These are phyloP conservation scores for Climacium dendroides DNA, from an alignment of 225 moss, liverwort and hornwort genomes.

Conservation along the genomic window DNA sequence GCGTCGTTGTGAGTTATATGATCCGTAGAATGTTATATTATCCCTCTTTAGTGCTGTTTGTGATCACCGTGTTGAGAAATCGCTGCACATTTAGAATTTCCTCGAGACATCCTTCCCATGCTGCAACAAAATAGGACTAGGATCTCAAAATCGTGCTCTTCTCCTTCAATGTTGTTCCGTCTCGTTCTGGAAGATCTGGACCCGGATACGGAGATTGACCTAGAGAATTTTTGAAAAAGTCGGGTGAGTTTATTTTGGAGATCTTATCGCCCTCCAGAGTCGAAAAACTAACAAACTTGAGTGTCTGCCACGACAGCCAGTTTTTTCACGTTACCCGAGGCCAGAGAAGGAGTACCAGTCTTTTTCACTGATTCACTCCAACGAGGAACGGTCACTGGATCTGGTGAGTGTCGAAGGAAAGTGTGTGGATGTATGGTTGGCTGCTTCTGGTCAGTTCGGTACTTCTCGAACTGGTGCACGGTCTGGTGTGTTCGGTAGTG, in stretches of 20 bases:
- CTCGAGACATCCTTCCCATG: not conserved
- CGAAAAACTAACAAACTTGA: not conserved
- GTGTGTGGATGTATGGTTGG: not conserved
- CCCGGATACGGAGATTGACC: not conserved
- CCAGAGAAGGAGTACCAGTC: constrained; percentile 93
- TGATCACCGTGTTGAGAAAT: not conserved
- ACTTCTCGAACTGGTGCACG: not conserved
- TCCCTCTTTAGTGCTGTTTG: not conserved
- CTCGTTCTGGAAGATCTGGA: not conserved
- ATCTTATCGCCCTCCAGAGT: not conserved
- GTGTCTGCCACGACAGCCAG: constrained; percentile 30
- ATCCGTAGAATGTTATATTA: not conserved
- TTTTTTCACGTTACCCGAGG: constrained; percentile 80
- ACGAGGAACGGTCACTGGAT: constrained; percentile 88
- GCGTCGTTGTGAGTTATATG: not conserved
- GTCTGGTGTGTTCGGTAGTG: not conserved
- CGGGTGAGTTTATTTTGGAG: not conserved
- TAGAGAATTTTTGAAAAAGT: not conserved
- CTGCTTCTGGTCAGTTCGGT: not conserved
- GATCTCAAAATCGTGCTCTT: not conserved
- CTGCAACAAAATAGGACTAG: not conserved
- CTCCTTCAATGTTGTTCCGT: not conserved
- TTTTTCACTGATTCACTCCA: constrained; percentile 79
- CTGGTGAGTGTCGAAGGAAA: constrained; percentile 45
- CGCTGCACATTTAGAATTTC: not conserved